phyloP scores from a whole-genome alignment of 1,284 basidiomycete genomes.

The Schizopora paradoxa region DNA sequence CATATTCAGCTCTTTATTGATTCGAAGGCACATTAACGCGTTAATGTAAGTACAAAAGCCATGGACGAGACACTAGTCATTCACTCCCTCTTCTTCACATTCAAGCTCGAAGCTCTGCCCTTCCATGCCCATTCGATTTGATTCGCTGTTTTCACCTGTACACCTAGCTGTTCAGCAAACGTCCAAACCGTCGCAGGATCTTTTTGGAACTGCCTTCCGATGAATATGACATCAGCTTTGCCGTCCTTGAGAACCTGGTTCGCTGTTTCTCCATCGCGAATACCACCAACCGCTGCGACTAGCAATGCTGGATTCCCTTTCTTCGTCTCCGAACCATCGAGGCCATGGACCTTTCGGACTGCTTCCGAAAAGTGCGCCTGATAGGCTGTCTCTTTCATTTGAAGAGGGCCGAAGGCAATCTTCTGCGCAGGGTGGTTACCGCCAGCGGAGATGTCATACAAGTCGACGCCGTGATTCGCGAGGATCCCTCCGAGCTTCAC shows the following conservation, averaged over 20 bases:
- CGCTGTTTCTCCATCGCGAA: constrained; percentile 40
- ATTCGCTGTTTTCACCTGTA: constrained; percentile 27
- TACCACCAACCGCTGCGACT: constrained; percentile 46
- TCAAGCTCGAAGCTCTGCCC: no score
- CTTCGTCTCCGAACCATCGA: no score
- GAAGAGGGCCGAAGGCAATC: constrained; percentile 39
- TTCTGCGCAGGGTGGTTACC: constrained; percentile 40
- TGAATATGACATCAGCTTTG: constrained; percentile 39
- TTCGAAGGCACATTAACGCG: no score
- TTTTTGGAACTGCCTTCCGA: constrained; percentile 54
- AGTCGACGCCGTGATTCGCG: constrained; percentile 48
- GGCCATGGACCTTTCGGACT: constrained; percentile 32
- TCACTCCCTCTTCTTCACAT: no score
- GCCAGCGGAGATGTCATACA: constrained; percentile 53
- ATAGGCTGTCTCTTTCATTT: constrained; percentile 34
- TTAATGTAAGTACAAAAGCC: no score
- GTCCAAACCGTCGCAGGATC: constrained; percentile 44
- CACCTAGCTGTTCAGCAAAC: constrained; percentile 23
- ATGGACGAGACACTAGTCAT: no score
- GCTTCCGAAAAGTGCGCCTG: constrained; percentile 37
- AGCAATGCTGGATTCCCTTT: constrained; percentile 29
- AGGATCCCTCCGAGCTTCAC: constrained; percentile 43
- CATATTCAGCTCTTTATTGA: no score
- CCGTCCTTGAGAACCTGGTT: constrained; percentile 36
- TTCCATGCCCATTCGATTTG: constrained; percentile 31